Evolutionary conservation across 2,329 filamentous ascomycete genomes (phyloP).

Genomic region (Aspergillus oerlinghausenensis): DNA sequence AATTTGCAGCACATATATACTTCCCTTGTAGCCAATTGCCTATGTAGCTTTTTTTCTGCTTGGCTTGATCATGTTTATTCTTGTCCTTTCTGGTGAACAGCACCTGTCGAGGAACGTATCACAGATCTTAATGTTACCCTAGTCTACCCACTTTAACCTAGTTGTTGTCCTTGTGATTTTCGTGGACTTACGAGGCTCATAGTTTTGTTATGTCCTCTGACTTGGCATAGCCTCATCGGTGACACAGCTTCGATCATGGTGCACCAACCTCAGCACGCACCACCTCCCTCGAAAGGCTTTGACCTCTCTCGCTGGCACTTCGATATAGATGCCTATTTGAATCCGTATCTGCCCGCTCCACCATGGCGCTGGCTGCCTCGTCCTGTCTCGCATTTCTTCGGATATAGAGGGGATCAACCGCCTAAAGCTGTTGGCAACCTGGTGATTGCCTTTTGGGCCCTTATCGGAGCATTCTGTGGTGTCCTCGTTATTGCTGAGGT

Average conservation of each 20-base stretch:
- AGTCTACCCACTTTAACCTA: neutral
- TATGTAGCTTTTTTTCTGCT: neutral
- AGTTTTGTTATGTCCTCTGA: neutral
- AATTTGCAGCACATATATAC: neutral
- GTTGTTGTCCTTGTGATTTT: neutral
- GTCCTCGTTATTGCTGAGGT: conserved; percentile 58
- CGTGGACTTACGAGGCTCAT: neutral
- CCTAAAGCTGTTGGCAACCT: conserved; percentile 52
- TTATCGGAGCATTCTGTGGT: conserved; percentile 60
- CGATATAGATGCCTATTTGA: conserved; percentile 72
- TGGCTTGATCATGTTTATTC: neutral
- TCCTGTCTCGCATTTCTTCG: conserved; percentile 64
- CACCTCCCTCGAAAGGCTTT: conserved; percentile 7
- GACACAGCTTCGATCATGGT: neutral
- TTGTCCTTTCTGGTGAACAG: neutral
- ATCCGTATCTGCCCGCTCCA: conserved; percentile 64
- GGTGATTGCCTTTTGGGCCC: conserved; percentile 57
- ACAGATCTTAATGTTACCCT: neutral
- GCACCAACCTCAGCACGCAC: conserved; percentile 3
- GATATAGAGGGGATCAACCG: conserved; percentile 47
- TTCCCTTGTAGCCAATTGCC: conserved; percentile 3
- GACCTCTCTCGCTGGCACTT: conserved; percentile 48
- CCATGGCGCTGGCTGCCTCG: conserved; percentile 61
- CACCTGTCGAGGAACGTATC: neutral
- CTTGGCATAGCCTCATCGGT: neutral